Percentiles rank a stretch among this genome's conserved stretches.
These are phyloP conservation scores for Ananas comosus DNA, from an alignment of 176 grass and related monocot genomes.

Conservation along the genomic window DNA sequence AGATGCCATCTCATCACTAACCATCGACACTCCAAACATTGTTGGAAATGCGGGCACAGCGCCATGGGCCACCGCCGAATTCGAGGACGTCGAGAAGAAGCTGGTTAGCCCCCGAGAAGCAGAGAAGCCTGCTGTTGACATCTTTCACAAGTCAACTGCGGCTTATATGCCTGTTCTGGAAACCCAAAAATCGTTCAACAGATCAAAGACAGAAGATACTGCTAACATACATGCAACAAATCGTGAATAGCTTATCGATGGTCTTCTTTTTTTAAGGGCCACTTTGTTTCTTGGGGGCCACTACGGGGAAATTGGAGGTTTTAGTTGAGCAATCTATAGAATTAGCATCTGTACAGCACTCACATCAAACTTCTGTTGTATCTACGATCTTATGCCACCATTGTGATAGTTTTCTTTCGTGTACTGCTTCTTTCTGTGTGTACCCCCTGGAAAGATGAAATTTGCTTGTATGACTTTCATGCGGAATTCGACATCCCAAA, in stretches of 20 bases:
- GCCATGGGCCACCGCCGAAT: conserved; percentile 68
- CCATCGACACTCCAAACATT: conserved; percentile 41
- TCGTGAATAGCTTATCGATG: conserved; percentile 6
- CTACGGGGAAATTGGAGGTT: too few relatives aligned
- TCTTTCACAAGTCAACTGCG: conserved; percentile 43
- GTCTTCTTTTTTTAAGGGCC: too few relatives aligned
- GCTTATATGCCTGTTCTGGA: conserved; percentile 53
- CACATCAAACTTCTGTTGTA: too few relatives aligned
- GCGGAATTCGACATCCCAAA: too few relatives aligned
- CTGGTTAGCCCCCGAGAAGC: conserved; percentile 50
- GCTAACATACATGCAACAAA: conserved; percentile 8
- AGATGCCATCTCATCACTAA: conserved; percentile 68
- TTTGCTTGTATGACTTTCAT: too few relatives aligned
- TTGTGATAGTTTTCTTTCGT: too few relatives aligned
- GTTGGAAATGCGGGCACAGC: conserved; percentile 52
- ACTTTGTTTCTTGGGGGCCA: too few relatives aligned
- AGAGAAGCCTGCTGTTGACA: conserved; percentile 28
- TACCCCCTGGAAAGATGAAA: too few relatives aligned
- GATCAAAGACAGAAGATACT: conserved; percentile 29
- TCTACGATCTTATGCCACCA: too few relatives aligned
- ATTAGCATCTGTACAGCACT: too few relatives aligned
- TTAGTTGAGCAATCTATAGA: too few relatives aligned
- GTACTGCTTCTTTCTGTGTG: too few relatives aligned
- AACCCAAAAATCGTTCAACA: conserved; percentile 51
- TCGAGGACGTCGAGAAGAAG: conserved; percentile 77